Evolutionary conservation across 1,284 basidiomycete species (phyloP), one percentile per base, ranked within the genome.

Genomic region (Ceratorhiza oryzae-sativae): DNA sequence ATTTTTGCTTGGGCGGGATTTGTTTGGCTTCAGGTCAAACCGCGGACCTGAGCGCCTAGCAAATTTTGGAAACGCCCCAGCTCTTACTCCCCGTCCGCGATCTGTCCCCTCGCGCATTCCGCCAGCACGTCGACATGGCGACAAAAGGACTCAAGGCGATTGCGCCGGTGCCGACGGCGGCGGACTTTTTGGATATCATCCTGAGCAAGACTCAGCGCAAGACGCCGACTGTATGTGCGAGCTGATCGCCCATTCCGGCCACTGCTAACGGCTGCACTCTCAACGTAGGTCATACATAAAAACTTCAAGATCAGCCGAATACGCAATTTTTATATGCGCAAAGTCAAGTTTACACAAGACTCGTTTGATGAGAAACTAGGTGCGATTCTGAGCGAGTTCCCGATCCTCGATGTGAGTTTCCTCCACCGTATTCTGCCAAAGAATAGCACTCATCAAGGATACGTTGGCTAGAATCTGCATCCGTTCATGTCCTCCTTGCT

Each of bases 291-390:
- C 77, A 97, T 97, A 79, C 95, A 97, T 82, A 95, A 95, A 86
- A 98, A 98, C 85, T 98, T 97, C 86, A 98, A 99, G 86, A 99
- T 99, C 81, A 94, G 93, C 75, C 90, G 95, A 71, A 96, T 95
- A 80, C 88, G 94, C 72, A 90, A 92, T 77, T 93, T 98, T 81
- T 98, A 99, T 83, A 98, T 98, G 97, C 90, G 96, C 80, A 99
- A 98, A 83, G 96, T 99, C 83, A 99, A 98, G 84, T 99, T 98
- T 82, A 97, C 96, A 0, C 96, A 98, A 81, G 95, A 98, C 80
- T 88, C 93, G 15, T 98, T 99, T 77, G 95, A 97, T 76, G 97
- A 99, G 83, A 98, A 98, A 81, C 87, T 99, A 41, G 90, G 91
- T 72, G 91, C 90, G 41, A 99, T 99, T 79, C 84, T 99, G 77